Percentiles rank a stretch among this genome's conserved stretches.
Conservation (phyloP, 2,329 filamentous ascomycete species). For the Xylaria digitata region DNA sequence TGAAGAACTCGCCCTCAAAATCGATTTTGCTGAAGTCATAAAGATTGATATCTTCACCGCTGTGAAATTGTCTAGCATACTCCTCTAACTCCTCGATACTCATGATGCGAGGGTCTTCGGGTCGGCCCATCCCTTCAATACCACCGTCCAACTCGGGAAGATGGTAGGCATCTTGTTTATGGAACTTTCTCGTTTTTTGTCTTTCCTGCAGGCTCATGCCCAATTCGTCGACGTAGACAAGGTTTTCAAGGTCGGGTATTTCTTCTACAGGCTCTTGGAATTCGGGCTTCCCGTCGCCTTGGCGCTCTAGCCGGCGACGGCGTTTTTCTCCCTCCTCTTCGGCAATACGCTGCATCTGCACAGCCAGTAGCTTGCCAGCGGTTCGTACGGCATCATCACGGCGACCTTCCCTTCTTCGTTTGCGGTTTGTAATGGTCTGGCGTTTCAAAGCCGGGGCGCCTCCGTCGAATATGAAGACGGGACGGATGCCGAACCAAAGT, state of each 20-base stretch:
- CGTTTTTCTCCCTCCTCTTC: conserved; percentile 84
- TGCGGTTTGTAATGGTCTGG: conserved; percentile 85
- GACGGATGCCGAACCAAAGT: conserved; percentile 94
- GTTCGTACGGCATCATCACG: conserved; percentile 93
- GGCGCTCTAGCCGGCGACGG: conserved; percentile 59
- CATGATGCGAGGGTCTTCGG: conserved; percentile 96
- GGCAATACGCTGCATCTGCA: conserved; percentile 91
- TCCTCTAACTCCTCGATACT: conserved; percentile 92
- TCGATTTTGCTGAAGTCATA: conserved; percentile 99
- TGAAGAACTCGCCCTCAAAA: conserved; percentile 95
- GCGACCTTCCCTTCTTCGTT: conserved; percentile 83
- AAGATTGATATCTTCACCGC: conserved; percentile 87
- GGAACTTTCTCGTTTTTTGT: conserved; percentile 79
- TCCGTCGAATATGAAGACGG: conserved; percentile 98
- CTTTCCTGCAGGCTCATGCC: conserved; percentile 83
- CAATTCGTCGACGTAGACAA: conserved; percentile 93
- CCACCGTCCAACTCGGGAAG: conserved; percentile 84
- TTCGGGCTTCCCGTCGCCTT: conserved; percentile 52
- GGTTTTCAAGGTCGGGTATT: conserved; percentile 72
- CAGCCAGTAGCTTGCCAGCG: conserved; percentile 87
- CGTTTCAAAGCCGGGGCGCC: conserved; percentile 91
- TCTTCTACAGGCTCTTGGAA: conserved; percentile 71
- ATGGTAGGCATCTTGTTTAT: conserved; percentile 94
- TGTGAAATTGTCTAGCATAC: conserved; percentile 91
- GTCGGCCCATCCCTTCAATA: conserved; percentile 86